phyloP scores from a whole-genome alignment of 257 asterid species.

The Henckelia pumila region DNA sequence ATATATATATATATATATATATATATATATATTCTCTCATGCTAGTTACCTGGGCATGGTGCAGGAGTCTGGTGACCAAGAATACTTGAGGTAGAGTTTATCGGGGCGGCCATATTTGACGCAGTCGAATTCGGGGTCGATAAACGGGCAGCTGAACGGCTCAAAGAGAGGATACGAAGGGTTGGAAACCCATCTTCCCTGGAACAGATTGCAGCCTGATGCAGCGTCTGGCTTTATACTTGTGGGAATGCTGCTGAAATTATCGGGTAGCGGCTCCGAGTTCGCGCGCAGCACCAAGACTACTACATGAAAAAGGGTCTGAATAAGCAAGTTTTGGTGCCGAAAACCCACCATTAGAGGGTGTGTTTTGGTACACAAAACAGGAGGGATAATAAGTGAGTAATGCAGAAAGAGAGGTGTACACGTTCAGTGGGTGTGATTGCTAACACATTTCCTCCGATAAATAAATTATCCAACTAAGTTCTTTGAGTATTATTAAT shows the following conservation, averaged over 20 bases:
- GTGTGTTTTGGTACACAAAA: neutral
- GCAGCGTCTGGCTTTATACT: neutral
- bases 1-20: too few species aligned
- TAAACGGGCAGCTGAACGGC: neutral
- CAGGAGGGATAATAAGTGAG: neutral
- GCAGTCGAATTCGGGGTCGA: neutral
- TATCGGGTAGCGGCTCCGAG: neutral
- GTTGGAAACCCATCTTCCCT: neutral
- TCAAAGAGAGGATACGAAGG: neutral
- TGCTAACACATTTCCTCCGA: neutral
- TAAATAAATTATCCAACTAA: neutral
- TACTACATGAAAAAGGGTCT: neutral
- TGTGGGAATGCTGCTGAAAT: neutral
- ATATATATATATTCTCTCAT: too few species aligned
- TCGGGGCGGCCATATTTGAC: neutral
- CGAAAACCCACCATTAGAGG: neutral
- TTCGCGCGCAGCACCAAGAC: neutral
- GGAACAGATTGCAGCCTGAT: neutral
- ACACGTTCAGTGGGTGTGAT: neutral
- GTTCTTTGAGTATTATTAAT: neutral
- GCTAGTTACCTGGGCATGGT: neutral
- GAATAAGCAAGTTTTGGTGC: neutral
- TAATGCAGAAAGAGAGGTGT: neutral
- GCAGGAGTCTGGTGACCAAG: conserved; percentile 1
- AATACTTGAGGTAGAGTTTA: neutral